Conservation (phyloP, 2,329 filamentous ascomycete genomes). For the Hyphodiscus sp. region DNA sequence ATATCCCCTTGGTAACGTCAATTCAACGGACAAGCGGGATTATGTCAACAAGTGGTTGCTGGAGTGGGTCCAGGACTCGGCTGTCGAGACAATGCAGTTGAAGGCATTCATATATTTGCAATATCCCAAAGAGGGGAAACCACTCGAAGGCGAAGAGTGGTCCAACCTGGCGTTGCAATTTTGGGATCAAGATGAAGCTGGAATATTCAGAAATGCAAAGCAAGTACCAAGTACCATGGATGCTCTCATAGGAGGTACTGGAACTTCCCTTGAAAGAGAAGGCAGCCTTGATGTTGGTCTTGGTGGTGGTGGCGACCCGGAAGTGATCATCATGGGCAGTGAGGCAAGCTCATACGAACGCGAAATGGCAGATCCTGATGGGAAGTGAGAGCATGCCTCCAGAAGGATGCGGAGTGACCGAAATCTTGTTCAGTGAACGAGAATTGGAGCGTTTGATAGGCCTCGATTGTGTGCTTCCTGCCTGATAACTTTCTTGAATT, state of each 20-base stretch:
- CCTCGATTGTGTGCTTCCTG: too few relatives aligned
- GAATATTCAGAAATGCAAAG: conserved; percentile 1
- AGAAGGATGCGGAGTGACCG: background rate
- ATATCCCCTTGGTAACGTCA: background rate
- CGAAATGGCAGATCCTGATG: background rate
- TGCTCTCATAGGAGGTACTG: conserved; percentile 11
- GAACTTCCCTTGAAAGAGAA: background rate
- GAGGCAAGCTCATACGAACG: background rate
- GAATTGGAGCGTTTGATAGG: too few relatives aligned
- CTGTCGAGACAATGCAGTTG: conserved; percentile 12
- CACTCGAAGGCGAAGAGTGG: conserved; percentile 15
- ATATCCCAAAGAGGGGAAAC: conserved; percentile 6
- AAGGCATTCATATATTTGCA: conserved; percentile 10
- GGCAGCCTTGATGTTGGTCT: background rate
- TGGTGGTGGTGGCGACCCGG: background rate
- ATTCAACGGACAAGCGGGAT: conserved; percentile 15
- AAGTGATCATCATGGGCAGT: background rate
- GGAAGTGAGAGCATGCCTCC: background rate
- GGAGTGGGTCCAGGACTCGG: conserved; percentile 18
- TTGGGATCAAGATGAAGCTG: conserved; percentile 17
- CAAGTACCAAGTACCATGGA: conserved; percentile 13
- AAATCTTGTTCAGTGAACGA: background rate
- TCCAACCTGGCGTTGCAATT: conserved; percentile 11
- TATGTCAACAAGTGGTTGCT: conserved; percentile 22
- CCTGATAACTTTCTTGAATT: too few relatives aligned